Base-by-base conservation (phyloP, 2,329 filamentous ascomycete species). In the Sporothrix humicola region DNA sequence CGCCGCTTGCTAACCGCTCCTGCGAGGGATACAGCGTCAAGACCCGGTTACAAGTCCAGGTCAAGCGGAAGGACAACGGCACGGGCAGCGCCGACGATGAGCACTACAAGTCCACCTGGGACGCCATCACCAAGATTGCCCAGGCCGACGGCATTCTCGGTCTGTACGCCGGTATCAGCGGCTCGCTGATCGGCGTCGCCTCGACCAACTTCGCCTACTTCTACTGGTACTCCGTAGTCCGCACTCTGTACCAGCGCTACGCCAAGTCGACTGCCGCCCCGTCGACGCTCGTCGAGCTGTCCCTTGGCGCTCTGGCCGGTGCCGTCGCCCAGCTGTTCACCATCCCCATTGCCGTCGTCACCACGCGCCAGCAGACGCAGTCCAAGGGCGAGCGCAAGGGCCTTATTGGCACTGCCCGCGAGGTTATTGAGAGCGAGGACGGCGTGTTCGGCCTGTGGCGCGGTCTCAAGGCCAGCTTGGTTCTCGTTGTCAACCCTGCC, bases 171-270 rank as follows among this genome's bases (percentile, higher is more conserved):
- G 96, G 96, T 75, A 95, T 99, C 81, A 87, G 90, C 74, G 95
- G 95, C 69, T 90, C 95, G 4, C 86, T 99, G 20, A 84, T 98
- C 70, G 96, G 96, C 72, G 96, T 99, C 50, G 95, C 94, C 1
- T 98, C 95, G 37, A 98, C 95, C 71, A 99, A 99, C 83, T 99
- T 99, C 81, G 96, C 96, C 79, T 99, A 99, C 84, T 99, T 99
- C 82, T 99, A 99, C 85, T 98, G 95, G 95, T 98, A 98, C 82
- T 95, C 94, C 5, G 84, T 96, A 42, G 93, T 98, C 46, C 90
- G 96, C 76, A 90, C 90, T 17, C 82, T 97, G 23, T 98, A 98
- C 81, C 83, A 93, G 77, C 88, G 88, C 77, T 84, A 88, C 56
- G 81, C 87, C 75, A 88, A 87, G 77, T 81, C 80, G 17, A 77